phyloP scores from a whole-genome alignment of 1,139 yeast species.

The Kodamaea sp. region DNA sequence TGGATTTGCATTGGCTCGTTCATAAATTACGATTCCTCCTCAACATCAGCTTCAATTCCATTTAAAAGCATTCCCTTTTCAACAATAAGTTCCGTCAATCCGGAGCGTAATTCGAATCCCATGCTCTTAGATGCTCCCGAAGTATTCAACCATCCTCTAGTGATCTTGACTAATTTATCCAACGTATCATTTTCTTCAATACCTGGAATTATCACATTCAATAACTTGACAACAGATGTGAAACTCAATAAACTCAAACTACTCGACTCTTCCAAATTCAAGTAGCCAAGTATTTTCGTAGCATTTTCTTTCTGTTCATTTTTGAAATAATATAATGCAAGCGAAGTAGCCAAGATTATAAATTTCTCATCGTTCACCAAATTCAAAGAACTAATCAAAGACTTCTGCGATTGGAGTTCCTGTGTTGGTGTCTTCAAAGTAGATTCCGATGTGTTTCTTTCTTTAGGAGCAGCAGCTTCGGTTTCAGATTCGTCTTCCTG shows the following conservation, averaged over 20 bases:
- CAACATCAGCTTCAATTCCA: constrained; percentile 24
- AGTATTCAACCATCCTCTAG: constrained; percentile 37
- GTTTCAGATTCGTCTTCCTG: constrained; percentile 20
- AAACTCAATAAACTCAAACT: constrained; percentile 27
- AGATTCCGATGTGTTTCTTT: background rate
- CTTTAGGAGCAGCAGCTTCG: constrained; percentile 18
- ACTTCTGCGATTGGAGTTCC: constrained; percentile 17
- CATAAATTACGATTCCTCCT: constrained; percentile 11
- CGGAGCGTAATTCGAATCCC: constrained; percentile 26
- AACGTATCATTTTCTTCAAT: constrained; percentile 24
- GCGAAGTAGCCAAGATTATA: constrained; percentile 31
- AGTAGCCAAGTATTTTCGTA: constrained; percentile 26
- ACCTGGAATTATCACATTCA: constrained; percentile 26
- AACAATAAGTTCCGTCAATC: constrained; percentile 33
- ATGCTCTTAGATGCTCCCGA: constrained; percentile 20
- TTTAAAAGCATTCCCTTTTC: constrained; percentile 36
- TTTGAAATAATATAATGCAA: constrained; percentile 27
- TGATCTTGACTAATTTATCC: constrained; percentile 30
- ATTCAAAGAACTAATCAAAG: constrained; percentile 34
- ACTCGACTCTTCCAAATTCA: constrained; percentile 19
- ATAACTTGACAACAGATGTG: constrained; percentile 31
- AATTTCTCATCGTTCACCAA: constrained; percentile 39
- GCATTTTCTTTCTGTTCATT: constrained; percentile 21
- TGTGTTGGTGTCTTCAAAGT: constrained; percentile 1
- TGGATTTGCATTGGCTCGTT: too few species aligned